A percentile compares a stretch with the other conserved stretches of the same genome.
phyloP scores from a whole-genome alignment of 164 flowering plant genomes.

The Vitis cinerea region DNA sequence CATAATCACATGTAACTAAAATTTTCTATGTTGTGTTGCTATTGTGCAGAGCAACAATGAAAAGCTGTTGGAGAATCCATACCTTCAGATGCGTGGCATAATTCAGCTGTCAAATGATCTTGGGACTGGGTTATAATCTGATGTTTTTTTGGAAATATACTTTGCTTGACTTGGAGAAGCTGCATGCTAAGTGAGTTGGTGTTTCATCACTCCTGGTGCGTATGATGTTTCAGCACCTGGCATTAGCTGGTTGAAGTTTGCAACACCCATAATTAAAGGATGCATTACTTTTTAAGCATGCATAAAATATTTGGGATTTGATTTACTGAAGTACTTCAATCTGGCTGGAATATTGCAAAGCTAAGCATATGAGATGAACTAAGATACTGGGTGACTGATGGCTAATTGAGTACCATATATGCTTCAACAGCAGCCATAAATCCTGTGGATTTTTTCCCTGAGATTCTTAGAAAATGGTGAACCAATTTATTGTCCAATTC shows the following conservation, averaged over 20 bases:
- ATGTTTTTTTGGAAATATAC: conserved; percentile 3
- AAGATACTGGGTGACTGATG: conserved; percentile 4
- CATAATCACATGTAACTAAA: conserved; percentile 1
- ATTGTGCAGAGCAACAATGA: conserved; percentile 89
- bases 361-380: background rate
- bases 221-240: conserved; percentile 11
- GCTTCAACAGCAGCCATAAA: conserved; percentile 2
- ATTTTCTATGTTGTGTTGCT: conserved; percentile 1
- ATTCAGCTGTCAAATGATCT: conserved; percentile 83
- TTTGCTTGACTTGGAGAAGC: conserved; percentile 9
- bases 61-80: conserved; percentile 94
- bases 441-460: background rate
- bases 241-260: conserved; percentile 13
- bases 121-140: conserved; percentile 34
- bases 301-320: background rate
- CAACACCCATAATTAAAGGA: background rate
- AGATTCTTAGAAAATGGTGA: background rate
- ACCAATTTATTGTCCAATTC: background rate
- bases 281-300: conserved; percentile 1
- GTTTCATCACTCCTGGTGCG: conserved; percentile 10
- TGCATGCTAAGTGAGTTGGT: background rate
- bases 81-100: conserved; percentile 97
- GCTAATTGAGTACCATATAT: background rate
- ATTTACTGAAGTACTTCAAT: background rate
- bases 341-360: background rate